Evolutionary conservation across 352 stramenopile species (phyloP), one percentile per base, ranked within the genome.

Genomic region (Phytophthora citricola): DNA sequence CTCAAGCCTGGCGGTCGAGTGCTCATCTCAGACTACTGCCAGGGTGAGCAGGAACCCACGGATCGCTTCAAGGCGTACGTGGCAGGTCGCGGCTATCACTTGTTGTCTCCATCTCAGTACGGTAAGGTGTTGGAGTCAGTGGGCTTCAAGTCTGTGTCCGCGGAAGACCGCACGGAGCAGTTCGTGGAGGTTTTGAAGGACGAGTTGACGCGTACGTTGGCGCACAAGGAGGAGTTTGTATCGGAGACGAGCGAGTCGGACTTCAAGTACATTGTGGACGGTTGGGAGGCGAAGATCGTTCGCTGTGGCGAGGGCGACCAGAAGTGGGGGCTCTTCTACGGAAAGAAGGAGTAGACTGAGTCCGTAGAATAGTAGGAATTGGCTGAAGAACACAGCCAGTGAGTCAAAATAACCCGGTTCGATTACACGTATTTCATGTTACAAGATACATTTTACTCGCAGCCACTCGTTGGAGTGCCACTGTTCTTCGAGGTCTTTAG

Each of bases 311-410:
- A 92, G 1, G 83, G 83, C 12, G 81, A 92, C 34, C 83, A 92
- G 68, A 90, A 90, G 63, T 92, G 83, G 83, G 83, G 83, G n/a
- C 65, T 92, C 56, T 91, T 92, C 43, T 81, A 85, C 64, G 83
- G 66, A 41, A 61, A 82, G 41, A 92, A 92, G 63, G 36, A 76
- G 36, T 84, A 59, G 11, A 75, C 71, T 15, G 65, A 81, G 29
- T 34, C 29, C 29, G 29, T 34, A 34, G 29, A 34, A 34, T 34
- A 34, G 7, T 34, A 34, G 29, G 29, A 34, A 34, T 34, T 10
- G 29, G 29, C 29, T 10, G 8, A 34, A 34, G 27, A 20, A 31
- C 27, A 31, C 27, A 31, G 27, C 5, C 27, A 34, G 29, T 11
- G 17, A 11, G 29, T 8, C 5, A 11, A 34, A 34, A 10, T 34